Percentiles rank a stretch among this genome's conserved stretches.
Conservation (phyloP, 345 rosid species). For the Anastatica hierochuntica region DNA sequence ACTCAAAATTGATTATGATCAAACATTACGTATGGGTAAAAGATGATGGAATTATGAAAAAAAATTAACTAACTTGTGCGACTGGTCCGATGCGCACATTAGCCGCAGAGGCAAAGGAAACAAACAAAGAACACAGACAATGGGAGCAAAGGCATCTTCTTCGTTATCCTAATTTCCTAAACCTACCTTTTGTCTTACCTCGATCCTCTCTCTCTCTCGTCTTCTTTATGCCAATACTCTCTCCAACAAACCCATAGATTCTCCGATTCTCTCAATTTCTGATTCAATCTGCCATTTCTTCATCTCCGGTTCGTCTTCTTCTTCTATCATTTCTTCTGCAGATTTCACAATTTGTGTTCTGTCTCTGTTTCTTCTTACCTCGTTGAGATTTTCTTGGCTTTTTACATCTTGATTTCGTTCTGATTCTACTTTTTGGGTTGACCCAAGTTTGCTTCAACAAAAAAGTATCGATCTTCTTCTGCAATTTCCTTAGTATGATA, state of each 20-base stretch:
- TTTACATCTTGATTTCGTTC: neutral
- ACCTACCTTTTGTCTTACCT: constrained; percentile 24
- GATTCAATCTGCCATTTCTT: neutral
- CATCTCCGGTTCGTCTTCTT: neutral
- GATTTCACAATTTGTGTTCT: neutral
- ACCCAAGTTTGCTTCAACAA: constrained; percentile 10
- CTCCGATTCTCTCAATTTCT: neutral
- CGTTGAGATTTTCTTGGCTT: too few species aligned
- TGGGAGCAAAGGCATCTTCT: constrained; percentile 6
- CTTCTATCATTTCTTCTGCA: neutral
- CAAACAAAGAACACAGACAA: neutral
- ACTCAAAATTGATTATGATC: too few species aligned
- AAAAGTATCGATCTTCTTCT: too few species aligned
- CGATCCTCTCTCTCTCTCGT: constrained; percentile 22
- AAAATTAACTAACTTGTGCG: too few species aligned
- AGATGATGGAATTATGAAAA: too few species aligned
- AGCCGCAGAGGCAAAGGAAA: neutral
- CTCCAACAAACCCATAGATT: too few species aligned
- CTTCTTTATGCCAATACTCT: neutral
- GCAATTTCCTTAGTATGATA: too few species aligned
- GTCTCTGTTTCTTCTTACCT: too few species aligned
- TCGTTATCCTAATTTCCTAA: constrained; percentile 12
- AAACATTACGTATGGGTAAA: too few species aligned
- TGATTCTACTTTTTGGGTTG: neutral
- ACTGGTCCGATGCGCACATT: constrained; percentile 1